Conservation (phyloP, 495 filamentous ascomycete species). For the Xylaria nigripes region DNA sequence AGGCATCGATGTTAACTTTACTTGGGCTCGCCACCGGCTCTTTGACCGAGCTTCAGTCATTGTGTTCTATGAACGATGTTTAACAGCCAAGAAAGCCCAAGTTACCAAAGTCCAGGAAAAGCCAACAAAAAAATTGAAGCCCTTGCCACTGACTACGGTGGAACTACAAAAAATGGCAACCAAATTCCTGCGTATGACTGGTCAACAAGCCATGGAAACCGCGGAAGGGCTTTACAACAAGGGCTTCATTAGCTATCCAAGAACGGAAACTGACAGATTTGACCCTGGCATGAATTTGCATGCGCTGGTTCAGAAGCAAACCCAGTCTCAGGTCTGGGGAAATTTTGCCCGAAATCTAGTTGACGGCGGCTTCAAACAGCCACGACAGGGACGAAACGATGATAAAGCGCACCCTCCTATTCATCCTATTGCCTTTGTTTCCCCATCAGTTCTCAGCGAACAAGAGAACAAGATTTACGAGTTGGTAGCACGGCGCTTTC, state of each 20-base stretch:
- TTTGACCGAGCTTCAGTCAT: conserved; percentile 80
- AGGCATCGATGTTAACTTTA: conserved; percentile 72
- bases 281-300: conserved; percentile 81
- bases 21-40: conserved; percentile 71
- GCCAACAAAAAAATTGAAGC: conserved; percentile 89
- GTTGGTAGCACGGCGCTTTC: conserved; percentile 86
- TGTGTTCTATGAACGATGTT: conserved; percentile 77
- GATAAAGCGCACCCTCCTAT: conserved; percentile 97
- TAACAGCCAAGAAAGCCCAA: conserved; percentile 65
- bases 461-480: conserved; percentile 78
- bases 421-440: conserved; percentile 78
- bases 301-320: conserved; percentile 76
- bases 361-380: conserved; percentile 70
- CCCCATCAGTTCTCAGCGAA: conserved; percentile 51
- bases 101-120: conserved; percentile 80
- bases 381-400: conserved; percentile 76
- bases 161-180: conserved; percentile 97
- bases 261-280: conserved; percentile 96
- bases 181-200: conserved; percentile 72
- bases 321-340: conserved; percentile 67
- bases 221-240: conserved; percentile 89
- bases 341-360: conserved; percentile 71
- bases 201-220: conserved; percentile 77
- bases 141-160: conserved; percentile 90
- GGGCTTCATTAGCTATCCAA: conserved; percentile 93